These are phyloP conservation scores for Closterium sp. DNA, from an alignment of 139 green algal species.

Conservation along the genomic window DNA sequence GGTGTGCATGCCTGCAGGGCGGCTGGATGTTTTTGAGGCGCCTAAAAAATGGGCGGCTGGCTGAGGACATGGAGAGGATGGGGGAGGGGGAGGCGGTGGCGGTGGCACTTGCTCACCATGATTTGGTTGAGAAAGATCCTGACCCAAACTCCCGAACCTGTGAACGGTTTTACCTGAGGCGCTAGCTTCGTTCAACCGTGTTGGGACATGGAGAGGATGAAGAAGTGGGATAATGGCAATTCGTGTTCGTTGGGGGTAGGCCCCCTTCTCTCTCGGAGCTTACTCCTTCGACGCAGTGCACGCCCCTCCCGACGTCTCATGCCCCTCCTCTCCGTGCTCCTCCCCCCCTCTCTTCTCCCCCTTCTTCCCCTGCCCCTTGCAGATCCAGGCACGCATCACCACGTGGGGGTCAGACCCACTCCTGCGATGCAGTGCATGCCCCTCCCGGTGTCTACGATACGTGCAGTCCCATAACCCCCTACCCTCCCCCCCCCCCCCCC, in stretches of 20 bases:
- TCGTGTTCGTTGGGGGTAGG: conserved; percentile 34
- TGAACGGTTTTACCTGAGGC: background rate
- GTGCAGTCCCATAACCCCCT: too few relatives aligned
- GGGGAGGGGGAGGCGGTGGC: conserved; percentile 26
- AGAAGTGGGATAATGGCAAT: conserved; percentile 13
- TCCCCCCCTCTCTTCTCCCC: too few relatives aligned
- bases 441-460: too few relatives aligned
- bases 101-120: conserved; percentile 44
- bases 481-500: background rate
- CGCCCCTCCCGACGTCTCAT: background rate
- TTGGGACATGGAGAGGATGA: conserved; percentile 42
- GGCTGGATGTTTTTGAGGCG: conserved; percentile 3
- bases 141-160: conserved; percentile 24
- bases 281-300: conserved; percentile 40
- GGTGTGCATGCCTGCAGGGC: conserved; percentile 44
- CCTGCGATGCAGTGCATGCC: too few relatives aligned
- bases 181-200: background rate
- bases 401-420: too few relatives aligned
- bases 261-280: conserved; percentile 32
- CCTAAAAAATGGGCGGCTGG: conserved; percentile 1
- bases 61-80: conserved; percentile 44
- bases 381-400: background rate
- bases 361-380: too few relatives aligned
- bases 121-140: conserved; percentile 14
- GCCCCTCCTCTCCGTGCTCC: background rate